Percentiles rank a stretch among this genome's conserved stretches.
Conservation (phyloP, 495 filamentous ascomycete species). For the Daldinia decipiens region DNA sequence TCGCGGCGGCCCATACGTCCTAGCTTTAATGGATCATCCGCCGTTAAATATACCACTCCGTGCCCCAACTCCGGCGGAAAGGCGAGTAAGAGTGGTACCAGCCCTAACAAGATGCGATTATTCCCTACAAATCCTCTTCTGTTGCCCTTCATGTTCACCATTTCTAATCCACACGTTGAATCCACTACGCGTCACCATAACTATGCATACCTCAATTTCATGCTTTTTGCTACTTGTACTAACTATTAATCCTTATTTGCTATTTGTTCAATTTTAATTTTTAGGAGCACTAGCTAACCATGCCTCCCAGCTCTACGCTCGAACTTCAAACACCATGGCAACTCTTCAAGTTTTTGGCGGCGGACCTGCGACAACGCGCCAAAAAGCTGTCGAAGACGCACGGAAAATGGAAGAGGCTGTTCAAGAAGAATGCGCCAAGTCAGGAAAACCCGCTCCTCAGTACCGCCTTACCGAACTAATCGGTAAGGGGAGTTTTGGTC, state of each 20-base stretch:
- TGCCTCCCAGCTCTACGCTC: neutral
- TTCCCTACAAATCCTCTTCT: neutral
- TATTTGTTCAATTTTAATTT: neutral
- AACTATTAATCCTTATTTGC: neutral
- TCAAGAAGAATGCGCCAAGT: constrained; percentile 58
- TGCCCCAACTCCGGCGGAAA: neutral
- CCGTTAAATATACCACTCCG: constrained; percentile 11
- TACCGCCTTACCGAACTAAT: constrained; percentile 91
- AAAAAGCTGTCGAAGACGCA: constrained; percentile 65
- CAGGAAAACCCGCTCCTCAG: constrained; percentile 58
- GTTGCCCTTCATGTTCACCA: neutral
- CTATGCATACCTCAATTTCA: neutral
- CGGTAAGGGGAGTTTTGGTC: constrained; percentile 94
- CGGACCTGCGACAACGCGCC: constrained; percentile 53
- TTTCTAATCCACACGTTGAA: neutral
- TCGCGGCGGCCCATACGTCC: constrained; percentile 37
- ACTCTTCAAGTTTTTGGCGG: constrained; percentile 55
- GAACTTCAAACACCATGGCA: constrained; percentile 48
- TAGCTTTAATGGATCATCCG: constrained; percentile 10
- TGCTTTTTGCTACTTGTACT: neutral
- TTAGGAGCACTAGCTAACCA: constrained; percentile 5
- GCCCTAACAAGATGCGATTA: neutral
- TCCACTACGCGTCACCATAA: neutral
- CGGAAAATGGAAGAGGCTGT: constrained; percentile 63
- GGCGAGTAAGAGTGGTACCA: constrained; percentile 13